A percentile compares a stretch with the other conserved stretches of the same genome.
phyloP scores from a whole-genome alignment of 2,329 filamentous ascomycete species.

The Ophiostoma fasciatum region DNA sequence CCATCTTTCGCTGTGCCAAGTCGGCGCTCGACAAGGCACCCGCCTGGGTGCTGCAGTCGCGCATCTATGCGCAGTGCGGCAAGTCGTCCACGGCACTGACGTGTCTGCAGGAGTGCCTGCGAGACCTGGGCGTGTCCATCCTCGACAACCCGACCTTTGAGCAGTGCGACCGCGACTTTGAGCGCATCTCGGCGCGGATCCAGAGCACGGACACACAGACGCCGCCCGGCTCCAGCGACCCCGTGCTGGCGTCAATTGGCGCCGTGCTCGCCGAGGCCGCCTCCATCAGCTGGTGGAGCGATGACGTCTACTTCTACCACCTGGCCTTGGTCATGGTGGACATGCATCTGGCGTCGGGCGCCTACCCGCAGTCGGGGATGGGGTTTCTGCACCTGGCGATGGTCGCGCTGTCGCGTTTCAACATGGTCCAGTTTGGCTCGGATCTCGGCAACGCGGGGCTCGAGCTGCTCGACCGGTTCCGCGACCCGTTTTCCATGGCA shows the following conservation, averaged over 20 bases:
- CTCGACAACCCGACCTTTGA: slow-evolving; percentile 54
- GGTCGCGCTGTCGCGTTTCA: slow-evolving; percentile 54
- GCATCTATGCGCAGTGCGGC: slow-evolving; percentile 61
- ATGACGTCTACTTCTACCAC: slow-evolving; percentile 58
- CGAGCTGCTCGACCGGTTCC: slow-evolving; percentile 47
- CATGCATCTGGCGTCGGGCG: slow-evolving; percentile 46
- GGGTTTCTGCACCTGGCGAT: slow-evolving; percentile 54
- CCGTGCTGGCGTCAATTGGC: slow-evolving; percentile 46
- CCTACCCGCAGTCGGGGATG: slow-evolving; percentile 55
- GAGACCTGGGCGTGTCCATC: slow-evolving; percentile 51
- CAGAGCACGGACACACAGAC: slow-evolving; percentile 40
- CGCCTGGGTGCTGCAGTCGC: slow-evolving; percentile 69
- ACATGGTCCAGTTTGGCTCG: slow-evolving; percentile 52
- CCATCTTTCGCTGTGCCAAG: slow-evolving; percentile 55
- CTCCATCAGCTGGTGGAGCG: slow-evolving; percentile 59
- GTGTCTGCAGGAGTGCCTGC: slow-evolving; percentile 55
- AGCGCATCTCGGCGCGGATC: slow-evolving; percentile 43
- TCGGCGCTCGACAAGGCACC: slow-evolving; percentile 67
- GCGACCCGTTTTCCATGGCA: slow-evolving; percentile 50
- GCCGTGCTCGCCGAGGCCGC: slow-evolving; percentile 57
- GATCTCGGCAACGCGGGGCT: slow-evolving; percentile 49
- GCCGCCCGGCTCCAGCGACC: slow-evolving; percentile 29
- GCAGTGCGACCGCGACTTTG: slow-evolving; percentile 63
- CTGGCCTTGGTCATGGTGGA: slow-evolving; percentile 51
- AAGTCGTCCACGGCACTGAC: slow-evolving; percentile 55